phyloP scores from a whole-genome alignment of 129 eudicot genomes.

The Chrysanthemum seticuspe region DNA sequence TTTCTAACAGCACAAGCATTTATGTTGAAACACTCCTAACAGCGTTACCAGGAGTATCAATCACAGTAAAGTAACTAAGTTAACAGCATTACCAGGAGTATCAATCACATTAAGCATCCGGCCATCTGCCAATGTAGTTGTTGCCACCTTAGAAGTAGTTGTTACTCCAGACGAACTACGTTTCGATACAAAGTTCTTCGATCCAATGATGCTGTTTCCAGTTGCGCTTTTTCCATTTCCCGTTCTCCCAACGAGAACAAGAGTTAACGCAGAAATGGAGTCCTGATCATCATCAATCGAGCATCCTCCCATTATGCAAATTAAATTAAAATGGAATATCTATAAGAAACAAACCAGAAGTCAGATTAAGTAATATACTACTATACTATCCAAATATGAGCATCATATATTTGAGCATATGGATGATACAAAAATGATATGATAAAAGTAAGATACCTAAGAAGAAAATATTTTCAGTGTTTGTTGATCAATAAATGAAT shows the following conservation, averaged over 20 bases:
- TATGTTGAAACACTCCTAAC: no score
- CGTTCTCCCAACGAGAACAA: slow-evolving; percentile 10
- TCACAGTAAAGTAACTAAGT: no score
- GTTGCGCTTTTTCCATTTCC: slow-evolving; percentile 17
- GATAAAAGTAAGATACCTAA: no score
- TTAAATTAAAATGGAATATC: neutral
- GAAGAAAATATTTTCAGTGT: no score
- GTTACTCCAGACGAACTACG: neutral
- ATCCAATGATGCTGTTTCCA: slow-evolving; percentile 3
- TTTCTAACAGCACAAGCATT: no score
- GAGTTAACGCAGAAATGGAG: neutral
- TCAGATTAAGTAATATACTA: no score
- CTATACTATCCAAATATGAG: no score
- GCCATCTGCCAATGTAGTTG: slow-evolving; percentile 15
- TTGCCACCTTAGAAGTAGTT: neutral
- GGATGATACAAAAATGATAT: no score
- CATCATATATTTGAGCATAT: no score
- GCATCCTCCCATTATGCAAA: neutral
- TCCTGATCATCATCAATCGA: neutral
- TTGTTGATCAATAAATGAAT: no score
- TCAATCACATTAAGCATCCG: slow-evolving; percentile 40
- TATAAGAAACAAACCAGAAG: neutral
- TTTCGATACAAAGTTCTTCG: neutral
- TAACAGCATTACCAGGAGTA: slow-evolving; percentile 35
- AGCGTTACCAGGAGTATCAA: neutral